A percentile compares a stretch with the other conserved stretches of the same genome.
phyloP scores from a whole-genome alignment of 2,329 filamentous ascomycete species.

The Ophiostoma quercus region DNA sequence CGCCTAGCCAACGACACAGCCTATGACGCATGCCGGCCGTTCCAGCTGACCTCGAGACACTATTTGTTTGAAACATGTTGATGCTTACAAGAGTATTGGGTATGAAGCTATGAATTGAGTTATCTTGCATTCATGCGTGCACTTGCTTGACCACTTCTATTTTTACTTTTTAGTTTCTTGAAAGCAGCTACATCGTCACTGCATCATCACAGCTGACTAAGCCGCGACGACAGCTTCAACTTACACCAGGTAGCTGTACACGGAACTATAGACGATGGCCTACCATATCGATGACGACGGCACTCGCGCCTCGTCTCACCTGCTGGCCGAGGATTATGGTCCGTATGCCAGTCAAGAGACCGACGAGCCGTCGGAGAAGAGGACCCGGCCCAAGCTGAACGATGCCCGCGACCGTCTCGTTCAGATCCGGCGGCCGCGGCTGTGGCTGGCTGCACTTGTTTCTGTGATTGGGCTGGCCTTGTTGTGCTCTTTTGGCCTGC shows the following conservation, averaged over 20 bases:
- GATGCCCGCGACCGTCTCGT: not conserved
- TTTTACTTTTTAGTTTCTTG: not conserved
- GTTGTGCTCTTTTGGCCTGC: not conserved
- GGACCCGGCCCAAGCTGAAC: not conserved
- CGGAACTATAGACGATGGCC: not conserved
- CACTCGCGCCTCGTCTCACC: not conserved
- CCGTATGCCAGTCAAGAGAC: not conserved
- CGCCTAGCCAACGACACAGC: too few relatives aligned
- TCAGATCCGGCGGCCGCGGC: not conserved
- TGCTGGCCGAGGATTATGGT: not conserved
- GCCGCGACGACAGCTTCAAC: not conserved
- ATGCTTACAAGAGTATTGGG: not conserved
- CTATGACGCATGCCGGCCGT: constrained; percentile 1
- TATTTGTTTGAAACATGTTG: constrained; percentile 1
- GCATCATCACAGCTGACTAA: not conserved
- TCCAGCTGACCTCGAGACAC: constrained; percentile 1
- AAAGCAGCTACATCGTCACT: not conserved
- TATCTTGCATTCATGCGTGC: not conserved
- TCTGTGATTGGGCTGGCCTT: not conserved
- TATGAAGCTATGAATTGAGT: not conserved
- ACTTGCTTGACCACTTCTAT: too few relatives aligned
- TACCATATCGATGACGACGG: not conserved
- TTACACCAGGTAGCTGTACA: not conserved
- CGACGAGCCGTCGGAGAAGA: not conserved
- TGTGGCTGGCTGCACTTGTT: not conserved